Evolutionary conservation across 345 rosid genomes (phyloP).

Genomic region (Raphanus sativus): DNA sequence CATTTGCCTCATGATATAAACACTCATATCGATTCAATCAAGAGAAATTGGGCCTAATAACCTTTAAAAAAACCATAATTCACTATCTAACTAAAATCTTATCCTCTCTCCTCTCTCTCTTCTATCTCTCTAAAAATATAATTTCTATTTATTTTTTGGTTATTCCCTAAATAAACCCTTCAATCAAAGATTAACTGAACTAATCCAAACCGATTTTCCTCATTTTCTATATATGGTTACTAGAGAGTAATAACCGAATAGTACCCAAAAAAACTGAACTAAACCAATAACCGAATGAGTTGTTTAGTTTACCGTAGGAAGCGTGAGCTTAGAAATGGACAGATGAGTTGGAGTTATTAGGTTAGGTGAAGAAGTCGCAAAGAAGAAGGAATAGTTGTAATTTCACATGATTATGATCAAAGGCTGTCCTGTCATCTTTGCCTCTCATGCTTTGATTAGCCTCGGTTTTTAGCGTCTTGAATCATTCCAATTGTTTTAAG

Average conservation of each 20-base stretch:
- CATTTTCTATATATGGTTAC: not conserved
- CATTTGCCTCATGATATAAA: not conserved
- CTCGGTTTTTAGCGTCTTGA: not conserved
- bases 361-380: not conserved
- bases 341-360: not conserved
- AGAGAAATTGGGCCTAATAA: too few species aligned
- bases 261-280: not conserved
- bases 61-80: too few species aligned
- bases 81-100: too few species aligned
- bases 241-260: not conserved
- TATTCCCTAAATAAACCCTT: too few species aligned
- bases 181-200: not conserved
- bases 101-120: too few species aligned
- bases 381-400: too few species aligned
- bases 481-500: not conserved
- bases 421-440: not conserved
- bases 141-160: too few species aligned
- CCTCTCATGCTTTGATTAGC: not conserved
- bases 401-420: not conserved
- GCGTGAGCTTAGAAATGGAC: not conserved
- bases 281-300: not conserved
- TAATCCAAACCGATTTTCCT: not conserved
- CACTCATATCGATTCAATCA: too few species aligned
- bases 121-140: too few species aligned
- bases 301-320: not conserved